Evolutionary conservation across 441 rosid genomes (phyloP), one percentile per base, ranked within the genome.

Genomic region (Adansonia madagascariensis): DNA sequence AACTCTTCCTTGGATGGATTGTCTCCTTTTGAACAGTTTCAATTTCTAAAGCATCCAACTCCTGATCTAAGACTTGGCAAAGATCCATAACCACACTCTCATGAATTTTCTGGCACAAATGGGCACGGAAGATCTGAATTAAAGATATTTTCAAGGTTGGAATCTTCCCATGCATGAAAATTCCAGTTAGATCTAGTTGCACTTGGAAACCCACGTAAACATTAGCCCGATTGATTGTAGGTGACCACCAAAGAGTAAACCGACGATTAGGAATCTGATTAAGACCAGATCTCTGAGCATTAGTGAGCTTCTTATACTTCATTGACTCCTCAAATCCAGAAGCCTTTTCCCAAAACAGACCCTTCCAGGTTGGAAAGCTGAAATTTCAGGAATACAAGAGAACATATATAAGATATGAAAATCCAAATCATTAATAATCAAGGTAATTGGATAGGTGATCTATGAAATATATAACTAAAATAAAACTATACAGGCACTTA

Each of bases 211-310:
- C 98, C 63, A 96, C 98, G 66, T 96, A 94, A 0, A 96, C 98
- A 79, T 96, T 96, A 39, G 98, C 98, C 69, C 98, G 83, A 75
- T 96, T 96, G 10, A 91, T 96, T 11, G 99, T 93, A 65, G 99
- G 99, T 6, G 99, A 96, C 98, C 99, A 96, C 97, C 99, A 96
- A 20, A 96, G 95, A 4, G 99, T 96, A 84, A 96, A 96, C 79
- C 98, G 90, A 80, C 97, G 88, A 65, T 96, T 96, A 12, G 98
- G 99, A 85, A 96, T 96, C 82, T 96, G 99, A 73, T 93, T 92
- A 59, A 96, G 92, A 88, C 99, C 99, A 84, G 99, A 96, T 85
- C 99, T 90, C 87, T 94, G 99, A 0, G 99, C 99, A 88, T 96
- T 96, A 10, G 98, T 96, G 65, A 96, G 87, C 88, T 96, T 96